These are phyloP conservation scores for Talaromyces atroroseus DNA, from an alignment of 2,329 filamentous ascomycete species.

Conservation along the genomic window DNA sequence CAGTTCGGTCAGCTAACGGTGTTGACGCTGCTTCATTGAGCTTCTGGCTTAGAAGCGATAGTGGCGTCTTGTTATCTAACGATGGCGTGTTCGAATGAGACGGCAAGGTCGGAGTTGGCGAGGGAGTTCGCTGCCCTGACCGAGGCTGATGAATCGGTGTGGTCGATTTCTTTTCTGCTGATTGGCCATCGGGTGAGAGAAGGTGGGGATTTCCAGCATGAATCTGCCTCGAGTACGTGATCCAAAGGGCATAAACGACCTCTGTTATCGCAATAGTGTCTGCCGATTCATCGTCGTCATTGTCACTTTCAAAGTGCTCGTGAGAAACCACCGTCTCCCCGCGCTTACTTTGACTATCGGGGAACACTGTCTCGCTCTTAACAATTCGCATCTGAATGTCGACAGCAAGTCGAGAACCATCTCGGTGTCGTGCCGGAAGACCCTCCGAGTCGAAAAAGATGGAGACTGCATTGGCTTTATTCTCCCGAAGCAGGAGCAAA, in stretches of 20 bases:
- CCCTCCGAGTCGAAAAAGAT: conserved; percentile 81
- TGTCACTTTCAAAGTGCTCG: conserved; percentile 12
- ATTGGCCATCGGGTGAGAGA: conserved; percentile 49
- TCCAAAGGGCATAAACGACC: conserved; percentile 91
- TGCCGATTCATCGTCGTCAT: conserved; percentile 26
- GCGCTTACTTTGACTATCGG: conserved; percentile 57
- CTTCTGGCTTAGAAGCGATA: conserved; percentile 48
- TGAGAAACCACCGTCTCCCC: conserved; percentile 47
- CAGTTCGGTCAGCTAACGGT: conserved; percentile 37
- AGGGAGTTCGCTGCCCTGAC: conserved; percentile 60
- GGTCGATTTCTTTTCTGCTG: conserved; percentile 60
- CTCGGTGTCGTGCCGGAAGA: conserved; percentile 77
- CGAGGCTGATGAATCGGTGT: conserved; percentile 68
- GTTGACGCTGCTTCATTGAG: conserved; percentile 47
- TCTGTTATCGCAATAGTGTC: conserved; percentile 55
- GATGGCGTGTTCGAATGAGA: conserved; percentile 22
- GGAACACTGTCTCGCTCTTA: conserved; percentile 69
- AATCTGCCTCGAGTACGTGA: conserved; percentile 90
- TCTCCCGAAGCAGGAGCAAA: conserved; percentile 75
- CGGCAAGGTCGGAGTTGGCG: conserved; percentile 23
- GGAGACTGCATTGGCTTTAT: conserved; percentile 68
- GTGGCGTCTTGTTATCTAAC: conserved; percentile 33
- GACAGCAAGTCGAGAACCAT: conserved; percentile 86
- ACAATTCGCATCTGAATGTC: conserved; percentile 97
- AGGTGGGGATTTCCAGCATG: conserved; percentile 66